Evolutionary conservation across 495 filamentous ascomycete genomes (phyloP), one percentile per base, ranked within the genome.

Genomic region (Stereocaulon alpinum): DNA sequence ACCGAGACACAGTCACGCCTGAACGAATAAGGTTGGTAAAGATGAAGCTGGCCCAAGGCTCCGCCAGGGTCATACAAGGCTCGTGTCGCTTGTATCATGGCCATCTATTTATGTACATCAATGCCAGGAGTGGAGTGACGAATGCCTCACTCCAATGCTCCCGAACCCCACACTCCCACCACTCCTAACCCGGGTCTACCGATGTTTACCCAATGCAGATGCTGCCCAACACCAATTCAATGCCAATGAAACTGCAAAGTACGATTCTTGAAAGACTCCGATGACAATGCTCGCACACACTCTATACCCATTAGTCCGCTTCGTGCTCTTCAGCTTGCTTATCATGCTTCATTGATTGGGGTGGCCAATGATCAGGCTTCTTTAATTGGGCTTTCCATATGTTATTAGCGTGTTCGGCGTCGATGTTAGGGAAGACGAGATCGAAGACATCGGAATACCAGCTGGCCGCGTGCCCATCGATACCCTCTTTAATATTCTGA

Each of bases 361-460:
- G 79, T 71, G 84, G 80, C 88, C 88, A 92, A 24, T 24, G 24
- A 24, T 24, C 24, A 24, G 73, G 72, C 68, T 84, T 82, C 72
- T 75, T 72, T 61, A 86, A 78, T 68, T 87, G 77, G 74, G 87
- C 79, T 71, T 84, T 80, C 88, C 88, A 92, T 48, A 86, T 24
- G 40, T 72, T 78, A 69, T 86, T 89, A 61, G 86, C 91, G 60
- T 80, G 71, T 40, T 86, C 77, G 58, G 73, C 74, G 73, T 97
- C 88, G 3, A 97, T 74, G 66, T 87, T 76, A 42, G 86, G 83
- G 75, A 99, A 99, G 57, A 96, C 86, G 30, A 96, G 74, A 52
- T 91, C 81, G 71, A 95, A 97, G 34, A 97, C 88, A 54, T 97
- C 92, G 10, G 80, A 81, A 77, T 96, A 99, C 94, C 94, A 99